phyloP scores from a whole-genome alignment of 371 early-diverging fungal species.

The Lichtheimia ramosa region DNA sequence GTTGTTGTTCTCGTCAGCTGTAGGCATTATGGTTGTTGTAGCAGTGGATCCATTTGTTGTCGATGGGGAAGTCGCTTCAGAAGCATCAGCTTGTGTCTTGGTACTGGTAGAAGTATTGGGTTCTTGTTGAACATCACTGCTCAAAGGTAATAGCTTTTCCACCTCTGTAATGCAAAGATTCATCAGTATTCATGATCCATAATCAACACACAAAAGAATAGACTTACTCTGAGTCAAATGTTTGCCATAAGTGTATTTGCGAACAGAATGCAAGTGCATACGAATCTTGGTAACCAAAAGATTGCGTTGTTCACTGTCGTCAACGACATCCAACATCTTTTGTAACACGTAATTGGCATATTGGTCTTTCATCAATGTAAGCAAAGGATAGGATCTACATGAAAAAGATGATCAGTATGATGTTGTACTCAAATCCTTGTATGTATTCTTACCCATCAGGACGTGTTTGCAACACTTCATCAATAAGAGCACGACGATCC shows the following conservation, averaged over 20 bases:
- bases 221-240: conserved; percentile 81
- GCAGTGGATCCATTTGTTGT: neutral
- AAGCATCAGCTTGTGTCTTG: neutral
- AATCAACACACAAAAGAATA: neutral
- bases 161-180: conserved; percentile 30
- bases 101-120: neutral
- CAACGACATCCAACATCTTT: conserved; percentile 97
- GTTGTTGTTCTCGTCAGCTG: neutral
- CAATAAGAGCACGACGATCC: conserved; percentile 82
- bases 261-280: conserved; percentile 87
- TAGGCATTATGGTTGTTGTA: neutral
- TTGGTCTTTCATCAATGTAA: conserved; percentile 98
- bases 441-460: conserved; percentile 63
- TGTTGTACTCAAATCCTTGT: neutral
- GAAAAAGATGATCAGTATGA: conserved; percentile 4
- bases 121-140: neutral
- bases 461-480: conserved; percentile 81
- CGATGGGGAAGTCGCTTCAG: neutral
- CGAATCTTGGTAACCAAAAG: conserved; percentile 85
- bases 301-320: conserved; percentile 85
- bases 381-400: conserved; percentile 74
- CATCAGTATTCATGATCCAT: neutral
- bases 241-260: conserved; percentile 96
- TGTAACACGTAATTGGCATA: conserved; percentile 99
- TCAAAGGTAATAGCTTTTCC: conserved; percentile 38